A percentile compares a stretch with the other conserved stretches of the same genome.
phyloP scores from a whole-genome alignment of 331 rosid species.

The Cydonia oblonga region DNA sequence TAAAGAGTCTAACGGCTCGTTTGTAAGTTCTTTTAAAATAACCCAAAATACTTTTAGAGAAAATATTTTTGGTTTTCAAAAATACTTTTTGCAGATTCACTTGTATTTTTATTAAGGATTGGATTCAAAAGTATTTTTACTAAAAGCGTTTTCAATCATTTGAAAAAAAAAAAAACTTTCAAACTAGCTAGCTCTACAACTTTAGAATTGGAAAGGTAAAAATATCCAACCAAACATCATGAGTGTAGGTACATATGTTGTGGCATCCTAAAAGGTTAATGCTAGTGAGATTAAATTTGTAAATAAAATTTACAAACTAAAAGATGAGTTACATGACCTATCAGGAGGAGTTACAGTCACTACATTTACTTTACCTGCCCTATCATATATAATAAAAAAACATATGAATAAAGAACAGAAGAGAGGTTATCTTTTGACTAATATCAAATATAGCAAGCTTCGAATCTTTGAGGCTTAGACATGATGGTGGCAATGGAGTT shows the following conservation, averaged over 20 bases:
- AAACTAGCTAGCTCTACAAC: not conserved
- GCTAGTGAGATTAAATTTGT: no score
- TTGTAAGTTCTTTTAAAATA: no score
- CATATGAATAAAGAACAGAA: not conserved
- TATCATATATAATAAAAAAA: not conserved
- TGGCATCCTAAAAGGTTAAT: not conserved
- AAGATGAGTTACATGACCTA: no score
- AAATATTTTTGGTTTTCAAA: no score
- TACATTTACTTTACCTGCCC: not conserved
- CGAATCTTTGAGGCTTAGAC: not conserved
- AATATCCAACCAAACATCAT: not conserved
- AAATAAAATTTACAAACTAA: no score
- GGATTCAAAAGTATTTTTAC: no score
- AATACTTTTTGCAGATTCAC: no score
- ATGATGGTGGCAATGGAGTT: not conserved
- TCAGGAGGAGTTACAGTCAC: not conserved
- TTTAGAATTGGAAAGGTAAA: not conserved
- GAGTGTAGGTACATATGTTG: not conserved
- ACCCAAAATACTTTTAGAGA: no score
- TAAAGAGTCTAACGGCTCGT: no score
- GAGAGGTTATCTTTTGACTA: not conserved
- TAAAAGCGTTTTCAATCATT: fast-evolving
- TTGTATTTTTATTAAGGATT: no score
- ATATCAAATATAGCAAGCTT: not conserved
- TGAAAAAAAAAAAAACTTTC: no score